Conservation (phyloP, 495 filamentous ascomycete genomes). For the Penicillium odoratum region DNA sequence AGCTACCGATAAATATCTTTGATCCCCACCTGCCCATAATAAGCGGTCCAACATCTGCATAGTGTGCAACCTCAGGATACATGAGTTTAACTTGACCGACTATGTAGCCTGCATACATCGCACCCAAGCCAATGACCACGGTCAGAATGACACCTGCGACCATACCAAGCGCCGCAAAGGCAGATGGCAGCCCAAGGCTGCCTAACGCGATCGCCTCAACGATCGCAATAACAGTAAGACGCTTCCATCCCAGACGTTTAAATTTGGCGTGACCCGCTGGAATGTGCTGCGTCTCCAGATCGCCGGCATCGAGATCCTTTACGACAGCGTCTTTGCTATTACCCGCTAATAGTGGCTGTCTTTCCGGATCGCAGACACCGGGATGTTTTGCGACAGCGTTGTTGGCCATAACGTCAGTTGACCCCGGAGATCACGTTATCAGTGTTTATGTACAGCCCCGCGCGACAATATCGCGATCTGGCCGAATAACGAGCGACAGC, state of each 20-base stretch:
- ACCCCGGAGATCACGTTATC: background rate
- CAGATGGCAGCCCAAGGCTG: slow-evolving; percentile 55
- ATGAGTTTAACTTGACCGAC: slow-evolving; percentile 69
- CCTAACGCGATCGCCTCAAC: slow-evolving; percentile 66
- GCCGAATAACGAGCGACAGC: background rate
- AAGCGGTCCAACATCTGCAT: slow-evolving; percentile 63
- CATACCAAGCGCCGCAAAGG: slow-evolving; percentile 63
- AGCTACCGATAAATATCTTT: slow-evolving; percentile 57
- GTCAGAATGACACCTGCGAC: slow-evolving; percentile 52
- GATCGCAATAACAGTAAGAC: slow-evolving; percentile 48
- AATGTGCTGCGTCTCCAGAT: slow-evolving; percentile 7
- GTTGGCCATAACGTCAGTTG: background rate
- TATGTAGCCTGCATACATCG: slow-evolving; percentile 69
- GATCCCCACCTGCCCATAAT: slow-evolving; percentile 60
- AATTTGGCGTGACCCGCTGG: slow-evolving; percentile 19
- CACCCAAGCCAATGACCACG: slow-evolving; percentile 59
- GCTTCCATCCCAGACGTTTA: slow-evolving; percentile 37
- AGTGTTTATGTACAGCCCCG: slow-evolving; percentile 1
- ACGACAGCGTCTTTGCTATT: slow-evolving; percentile 8
- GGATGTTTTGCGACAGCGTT: background rate
- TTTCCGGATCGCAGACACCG: slow-evolving; percentile 2
- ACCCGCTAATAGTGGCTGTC: slow-evolving; percentile 2
- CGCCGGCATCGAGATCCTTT: background rate
- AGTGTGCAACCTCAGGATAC: slow-evolving; percentile 62
- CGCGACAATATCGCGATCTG: background rate